A percentile compares a stretch with the other conserved stretches of the same genome.
These are phyloP conservation scores for Lentinula detonsa DNA, from an alignment of 768 basidiomycete genomes.

Conservation along the genomic window DNA sequence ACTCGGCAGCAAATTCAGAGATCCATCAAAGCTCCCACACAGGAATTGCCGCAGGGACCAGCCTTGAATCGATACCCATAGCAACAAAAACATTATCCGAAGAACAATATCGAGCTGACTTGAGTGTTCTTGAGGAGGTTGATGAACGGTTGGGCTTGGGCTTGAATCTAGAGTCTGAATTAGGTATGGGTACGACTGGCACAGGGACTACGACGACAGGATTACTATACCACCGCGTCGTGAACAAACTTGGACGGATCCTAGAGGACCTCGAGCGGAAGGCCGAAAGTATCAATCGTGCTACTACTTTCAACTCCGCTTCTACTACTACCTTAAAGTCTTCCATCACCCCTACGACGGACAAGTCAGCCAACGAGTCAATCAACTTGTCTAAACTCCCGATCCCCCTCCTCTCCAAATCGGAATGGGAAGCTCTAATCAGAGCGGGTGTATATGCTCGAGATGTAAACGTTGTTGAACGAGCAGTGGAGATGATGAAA, in stretches of 20 bases:
- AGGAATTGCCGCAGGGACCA: slow-evolving; percentile 8
- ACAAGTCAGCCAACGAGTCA: slow-evolving; percentile 1
- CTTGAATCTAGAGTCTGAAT: background rate
- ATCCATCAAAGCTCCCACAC: background rate
- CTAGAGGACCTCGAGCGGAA: slow-evolving; percentile 1
- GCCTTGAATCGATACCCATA: slow-evolving; percentile 6
- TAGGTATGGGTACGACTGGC: no score
- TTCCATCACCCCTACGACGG: background rate
- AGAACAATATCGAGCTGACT: slow-evolving; percentile 24
- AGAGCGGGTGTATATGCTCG: slow-evolving; percentile 30
- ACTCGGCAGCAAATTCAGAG: no score
- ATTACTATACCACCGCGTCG: background rate
- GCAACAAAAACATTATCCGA: no score
- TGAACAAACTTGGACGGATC: slow-evolving; percentile 1
- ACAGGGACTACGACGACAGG: background rate
- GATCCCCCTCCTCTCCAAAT: slow-evolving; percentile 37
- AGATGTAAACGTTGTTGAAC: slow-evolving; percentile 45
- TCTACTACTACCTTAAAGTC: background rate
- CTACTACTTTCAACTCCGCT: background rate
- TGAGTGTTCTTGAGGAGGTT: slow-evolving; percentile 24
- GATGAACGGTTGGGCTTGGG: slow-evolving; percentile 24
- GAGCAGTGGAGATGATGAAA: slow-evolving; percentile 50
- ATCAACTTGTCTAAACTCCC: slow-evolving; percentile 21
- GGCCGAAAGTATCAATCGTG: background rate
- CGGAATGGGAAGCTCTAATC: slow-evolving; percentile 53